A percentile compares a stretch with the other conserved stretches of the same genome.
Conservation (phyloP, 2,329 filamentous ascomycete genomes). For the Annulohypoxylon truncatum region DNA sequence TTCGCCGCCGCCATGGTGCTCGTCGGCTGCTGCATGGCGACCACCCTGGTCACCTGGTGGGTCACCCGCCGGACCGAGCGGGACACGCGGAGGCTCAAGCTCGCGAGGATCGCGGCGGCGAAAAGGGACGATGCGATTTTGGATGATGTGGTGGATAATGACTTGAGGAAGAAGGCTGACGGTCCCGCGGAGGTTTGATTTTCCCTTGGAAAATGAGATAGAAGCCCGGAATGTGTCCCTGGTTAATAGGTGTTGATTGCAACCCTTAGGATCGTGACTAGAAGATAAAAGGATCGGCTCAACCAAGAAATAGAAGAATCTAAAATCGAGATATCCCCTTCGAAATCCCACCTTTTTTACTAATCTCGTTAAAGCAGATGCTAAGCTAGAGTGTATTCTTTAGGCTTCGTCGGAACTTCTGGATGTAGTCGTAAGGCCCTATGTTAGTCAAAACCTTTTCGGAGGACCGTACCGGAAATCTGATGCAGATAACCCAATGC, state of each 20-base stretch:
- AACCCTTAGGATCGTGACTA: background rate
- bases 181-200: conserved; percentile 21
- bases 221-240: background rate
- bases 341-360: background rate
- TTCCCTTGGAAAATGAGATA: background rate
- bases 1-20: conserved; percentile 59
- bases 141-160: conserved; percentile 57
- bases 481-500: conserved; percentile 1
- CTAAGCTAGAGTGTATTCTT: background rate
- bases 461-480: conserved; percentile 13
- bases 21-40: conserved; percentile 56
- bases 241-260: background rate
- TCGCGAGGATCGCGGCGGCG: conserved; percentile 55
- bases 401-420: background rate
- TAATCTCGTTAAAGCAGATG: background rate
- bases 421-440: conserved; percentile 7
- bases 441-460: conserved; percentile 24
- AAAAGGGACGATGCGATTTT: conserved; percentile 56
- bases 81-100: conserved; percentile 58
- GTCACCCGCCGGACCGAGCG: conserved; percentile 57
- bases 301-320: background rate
- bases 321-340: background rate
- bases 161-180: conserved; percentile 45
- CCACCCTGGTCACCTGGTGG: conserved; percentile 59
- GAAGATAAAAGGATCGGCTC: background rate